phyloP scores from a whole-genome alignment of 345 rosid species.

The Leavenworthia alabamica region DNA sequence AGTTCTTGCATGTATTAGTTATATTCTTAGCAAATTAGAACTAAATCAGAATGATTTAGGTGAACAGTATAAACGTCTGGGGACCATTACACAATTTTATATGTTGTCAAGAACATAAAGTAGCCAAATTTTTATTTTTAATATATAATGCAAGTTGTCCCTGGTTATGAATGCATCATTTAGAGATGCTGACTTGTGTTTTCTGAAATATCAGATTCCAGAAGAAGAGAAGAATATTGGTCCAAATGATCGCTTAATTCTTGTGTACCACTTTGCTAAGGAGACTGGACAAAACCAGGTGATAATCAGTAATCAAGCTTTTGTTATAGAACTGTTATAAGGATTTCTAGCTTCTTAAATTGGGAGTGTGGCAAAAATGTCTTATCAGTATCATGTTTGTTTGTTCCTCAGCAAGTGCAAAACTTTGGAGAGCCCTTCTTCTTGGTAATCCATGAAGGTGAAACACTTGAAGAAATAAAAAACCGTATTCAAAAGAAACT shows the following conservation, averaged over 20 bases:
- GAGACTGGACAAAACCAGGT: conserved; percentile 76
- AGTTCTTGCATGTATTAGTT: not conserved
- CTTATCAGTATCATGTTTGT: conserved; percentile 8
- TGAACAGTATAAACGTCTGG: not conserved
- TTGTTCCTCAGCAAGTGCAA: conserved; percentile 60
- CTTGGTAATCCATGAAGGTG: conserved; percentile 89
- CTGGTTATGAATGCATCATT: not conserved
- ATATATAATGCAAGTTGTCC: not conserved
- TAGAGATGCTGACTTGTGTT: conserved; percentile 1
- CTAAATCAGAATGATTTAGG: not conserved
- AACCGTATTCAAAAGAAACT: conserved; percentile 80
- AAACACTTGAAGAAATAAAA: conserved; percentile 76
- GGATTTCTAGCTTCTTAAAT: not conserved
- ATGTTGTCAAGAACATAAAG: not conserved
- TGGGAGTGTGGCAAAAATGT: not conserved
- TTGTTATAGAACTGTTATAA: not conserved
- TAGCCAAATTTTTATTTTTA: conserved; percentile 12
- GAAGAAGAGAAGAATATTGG: conserved; percentile 97
- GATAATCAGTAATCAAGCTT: conserved; percentile 24
- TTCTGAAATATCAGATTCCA: conserved; percentile 47
- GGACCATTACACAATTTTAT: not conserved
- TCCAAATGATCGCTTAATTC: conserved; percentile 80
- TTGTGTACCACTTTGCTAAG: conserved; percentile 84
- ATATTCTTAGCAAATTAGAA: not conserved
- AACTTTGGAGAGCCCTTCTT: conserved; percentile 98